Base-by-base conservation (phyloP, 139 green algal species). In the Tetraselmis chui region DNA sequence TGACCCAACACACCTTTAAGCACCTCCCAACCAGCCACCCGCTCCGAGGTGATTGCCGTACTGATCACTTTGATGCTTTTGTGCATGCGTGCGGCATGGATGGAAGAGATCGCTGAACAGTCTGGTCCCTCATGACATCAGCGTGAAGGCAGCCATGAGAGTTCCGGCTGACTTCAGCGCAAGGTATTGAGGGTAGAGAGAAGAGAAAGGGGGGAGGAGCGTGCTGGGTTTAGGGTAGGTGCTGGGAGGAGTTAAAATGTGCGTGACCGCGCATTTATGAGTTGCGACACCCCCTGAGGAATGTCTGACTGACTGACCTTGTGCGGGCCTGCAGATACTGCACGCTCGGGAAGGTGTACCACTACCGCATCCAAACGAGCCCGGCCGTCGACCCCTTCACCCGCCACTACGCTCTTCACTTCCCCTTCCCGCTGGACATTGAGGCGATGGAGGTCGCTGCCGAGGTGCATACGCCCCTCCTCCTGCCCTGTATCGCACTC, bases 151-250 rank as follows among this genome's bases (percentile, higher is more conserved):
- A 29, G 30, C 88, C 1, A n/a, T 28, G 1, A 25, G n/a, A 2
- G 85, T 78, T 28, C 81, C 83, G 2, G 77, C 32, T 27, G 58
- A 45, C 67, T 90, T 90, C 81, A 77, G 85, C 82, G 86, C 87
- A 1, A 67, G 45, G 45, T 67, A 18, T 25, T 5, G 45, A 18
- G 45, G 45, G 11, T 18, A 25, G 45, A 5, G 11, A 18, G 45
- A 18, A 67, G 18, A 67, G 45, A 67, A 18, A 18, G 45, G 45
- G 45, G 45, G 45, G 45, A 18, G 45, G 45, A 18, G 45, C 11
- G 45, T 5, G n/a, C n/a, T n/a, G n/a, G n/a, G n/a, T n/a, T n/a
- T n/a, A n/a, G n/a, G n/a, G n/a, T n/a, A n/a, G n/a, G n/a, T n/a
- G n/a, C n/a, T n/a, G n/a, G n/a, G n/a, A n/a, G n/a, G n/a, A n/a